Evolutionary conservation across 2,329 filamentous ascomycete species (phyloP).

Genomic region (Pseudocercospora eumusae): DNA sequence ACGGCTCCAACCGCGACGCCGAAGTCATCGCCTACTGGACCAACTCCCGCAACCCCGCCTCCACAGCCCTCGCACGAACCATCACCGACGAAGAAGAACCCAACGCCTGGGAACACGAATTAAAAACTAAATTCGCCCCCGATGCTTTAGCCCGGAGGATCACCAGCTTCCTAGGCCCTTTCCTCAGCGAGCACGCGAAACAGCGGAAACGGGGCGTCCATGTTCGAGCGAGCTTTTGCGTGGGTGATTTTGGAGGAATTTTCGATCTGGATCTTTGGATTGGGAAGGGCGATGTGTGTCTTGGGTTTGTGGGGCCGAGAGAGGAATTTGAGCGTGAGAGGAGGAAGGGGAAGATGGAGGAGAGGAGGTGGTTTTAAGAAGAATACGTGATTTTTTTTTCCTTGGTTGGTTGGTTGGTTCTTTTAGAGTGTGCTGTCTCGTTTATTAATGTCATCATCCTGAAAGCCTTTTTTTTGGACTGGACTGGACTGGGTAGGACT

Average conservation of each 20-base stretch:
- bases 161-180: constrained; percentile 44
- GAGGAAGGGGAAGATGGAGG: constrained; percentile 47
- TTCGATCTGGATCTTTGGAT: constrained; percentile 51
- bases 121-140: constrained; percentile 45
- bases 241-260: constrained; percentile 45
- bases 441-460: too few relatives aligned
- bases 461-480: too few relatives aligned
- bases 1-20: constrained; percentile 41
- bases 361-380: constrained; percentile 50
- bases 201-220: constrained; percentile 44
- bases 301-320: constrained; percentile 47
- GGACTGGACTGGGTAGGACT: too few relatives aligned
- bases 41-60: constrained; percentile 42
- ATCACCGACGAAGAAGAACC: constrained; percentile 35
- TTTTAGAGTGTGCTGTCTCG: too few relatives aligned
- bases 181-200: constrained; percentile 46
- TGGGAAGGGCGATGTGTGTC: constrained; percentile 43
- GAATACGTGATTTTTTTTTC: too few relatives aligned
- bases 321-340: constrained; percentile 48
- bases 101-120: constrained; percentile 46
- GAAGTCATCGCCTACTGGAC: constrained; percentile 51
- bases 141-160: constrained; percentile 46
- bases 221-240: constrained; percentile 50
- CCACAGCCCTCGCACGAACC: constrained; percentile 44
- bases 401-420: too few relatives aligned